Base-by-base conservation (phyloP, 169 alveolate species). In the Plasmodium knowlesi region DNA sequence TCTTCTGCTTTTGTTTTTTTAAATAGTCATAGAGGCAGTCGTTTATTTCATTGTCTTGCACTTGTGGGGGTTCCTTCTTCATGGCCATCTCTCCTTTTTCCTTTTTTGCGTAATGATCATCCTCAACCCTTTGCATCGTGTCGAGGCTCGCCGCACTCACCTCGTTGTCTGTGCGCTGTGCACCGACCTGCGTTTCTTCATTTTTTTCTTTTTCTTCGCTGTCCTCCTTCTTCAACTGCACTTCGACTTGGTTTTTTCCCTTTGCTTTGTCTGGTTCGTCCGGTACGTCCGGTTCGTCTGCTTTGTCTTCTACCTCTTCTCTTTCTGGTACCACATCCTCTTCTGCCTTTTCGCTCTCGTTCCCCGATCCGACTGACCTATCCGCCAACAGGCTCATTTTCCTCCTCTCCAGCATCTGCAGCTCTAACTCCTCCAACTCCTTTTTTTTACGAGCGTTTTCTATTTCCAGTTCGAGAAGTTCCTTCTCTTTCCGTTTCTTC, bases 401-500 rank as follows among this genome's bases (percentile, higher is more conserved):
- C 37, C 61, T 39, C 72, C 81, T 88, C 41, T 88, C 83, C 54
- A 88, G 71, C 43, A 88, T n/a, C 72, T 88, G 94, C 46, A 88
- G 73, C 72, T 88, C 90, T 88, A 88, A 43, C 22, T 79, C 89
- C 71, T 86, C 93, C 50, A 86, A 54, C 83, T 86, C 89, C 12
- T 86, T 86, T 25, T 86, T 30, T 5, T 78, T 86, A 16, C 81
- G 78, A 25, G 61, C 81, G 50, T 86, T 86, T 46, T 86, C 93
- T 74, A 86, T 86, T 76, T 84, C 93, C 22, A 84, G 22, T 14
- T 84, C 93, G 43, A 76, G n/a, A n/a, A 88, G 37, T 54, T 88
- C 93, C 70, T 79, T 88, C 71, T 88, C 88, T 57, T 70, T 88
- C 46, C 50, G 79, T 57, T 88, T 88, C 28, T 46, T 61, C 81